Evolutionary conservation across 148 eudicot genomes (phyloP).

Genomic region (Rhododendron vialii): DNA sequence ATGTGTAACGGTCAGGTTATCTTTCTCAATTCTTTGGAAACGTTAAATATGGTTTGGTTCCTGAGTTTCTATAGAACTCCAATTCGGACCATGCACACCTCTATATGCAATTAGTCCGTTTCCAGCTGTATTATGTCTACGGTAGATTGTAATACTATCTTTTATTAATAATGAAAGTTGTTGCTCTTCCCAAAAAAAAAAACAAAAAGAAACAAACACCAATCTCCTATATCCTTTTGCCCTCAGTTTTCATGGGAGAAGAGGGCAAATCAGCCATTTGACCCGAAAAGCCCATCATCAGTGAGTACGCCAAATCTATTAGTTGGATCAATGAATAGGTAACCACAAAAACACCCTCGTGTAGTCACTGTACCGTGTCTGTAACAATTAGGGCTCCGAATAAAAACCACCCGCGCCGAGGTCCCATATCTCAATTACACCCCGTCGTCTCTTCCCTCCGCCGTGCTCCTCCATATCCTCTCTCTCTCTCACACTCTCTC

Average conservation of each 20-base stretch:
- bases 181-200: too few species aligned
- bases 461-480: neutral
- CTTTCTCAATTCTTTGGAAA: too few species aligned
- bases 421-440: neutral
- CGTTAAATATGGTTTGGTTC: too few species aligned
- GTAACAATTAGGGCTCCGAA: conserved; percentile 5
- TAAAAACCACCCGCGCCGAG: neutral
- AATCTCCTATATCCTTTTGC: neutral
- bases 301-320: neutral
- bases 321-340: neutral
- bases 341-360: neutral
- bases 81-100: too few species aligned
- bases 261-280: neutral
- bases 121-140: too few species aligned
- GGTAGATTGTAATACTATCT: too few species aligned
- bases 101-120: too few species aligned
- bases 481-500: neutral
- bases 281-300: neutral
- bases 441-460: neutral
- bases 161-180: too few species aligned
- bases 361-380: neutral
- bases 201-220: too few species aligned
- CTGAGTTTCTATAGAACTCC: too few species aligned
- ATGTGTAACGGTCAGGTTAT: too few species aligned
- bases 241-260: neutral